Percentiles rank a stretch among this genome's conserved stretches.
These are phyloP conservation scores for Quercus rubra DNA, from an alignment of 306 rosid species.

Conservation along the genomic window DNA sequence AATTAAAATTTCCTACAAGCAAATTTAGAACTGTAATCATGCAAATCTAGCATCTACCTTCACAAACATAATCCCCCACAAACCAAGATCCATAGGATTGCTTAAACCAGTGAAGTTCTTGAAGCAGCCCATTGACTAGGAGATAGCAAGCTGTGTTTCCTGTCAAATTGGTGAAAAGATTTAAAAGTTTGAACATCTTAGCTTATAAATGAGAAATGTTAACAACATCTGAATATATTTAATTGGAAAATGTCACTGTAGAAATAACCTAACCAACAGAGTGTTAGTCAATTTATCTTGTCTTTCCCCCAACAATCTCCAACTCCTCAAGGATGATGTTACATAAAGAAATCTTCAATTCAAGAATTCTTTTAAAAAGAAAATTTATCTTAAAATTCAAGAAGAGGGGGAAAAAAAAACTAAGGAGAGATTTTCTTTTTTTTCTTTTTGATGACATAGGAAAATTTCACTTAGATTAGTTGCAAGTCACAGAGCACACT, in stretches of 20 bases:
- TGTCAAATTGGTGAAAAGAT: constrained; percentile 23
- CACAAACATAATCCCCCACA: constrained; percentile 74
- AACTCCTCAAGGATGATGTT: constrained; percentile 5
- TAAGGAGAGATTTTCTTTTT: neutral
- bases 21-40: neutral
- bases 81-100: constrained; percentile 86
- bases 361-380: neutral
- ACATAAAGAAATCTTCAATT: neutral
- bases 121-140: constrained; percentile 61
- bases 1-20: neutral
- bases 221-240: neutral
- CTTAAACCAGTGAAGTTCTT: constrained; percentile 89
- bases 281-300: neutral
- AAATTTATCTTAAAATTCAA: neutral
- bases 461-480: no score
- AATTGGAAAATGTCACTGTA: neutral
- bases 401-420: neutral
- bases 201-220: neutral
- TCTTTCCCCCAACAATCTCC: neutral
- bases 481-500: no score
- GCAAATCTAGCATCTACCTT: constrained; percentile 48
- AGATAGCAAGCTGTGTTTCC: constrained; percentile 66
- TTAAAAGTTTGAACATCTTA: neutral
- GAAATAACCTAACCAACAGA: neutral
- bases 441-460: no score